Evolutionary conservation across 1,139 yeast genomes (phyloP).

Genomic region (Geotrichum armillariae): DNA sequence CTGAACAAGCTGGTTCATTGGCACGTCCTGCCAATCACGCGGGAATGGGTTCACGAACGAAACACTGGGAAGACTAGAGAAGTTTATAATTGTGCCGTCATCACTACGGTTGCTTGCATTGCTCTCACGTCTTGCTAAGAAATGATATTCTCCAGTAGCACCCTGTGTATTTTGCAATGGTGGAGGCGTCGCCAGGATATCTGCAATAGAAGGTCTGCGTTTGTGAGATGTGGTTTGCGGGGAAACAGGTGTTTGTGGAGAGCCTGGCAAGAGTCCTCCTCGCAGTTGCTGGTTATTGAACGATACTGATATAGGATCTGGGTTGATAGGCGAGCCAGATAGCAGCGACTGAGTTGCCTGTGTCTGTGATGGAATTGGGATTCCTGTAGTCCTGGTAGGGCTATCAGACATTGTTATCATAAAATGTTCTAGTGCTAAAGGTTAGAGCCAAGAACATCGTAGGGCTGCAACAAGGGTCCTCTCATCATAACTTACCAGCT

Average conservation of each 20-base stretch:
- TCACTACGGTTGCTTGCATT: constrained; percentile 22
- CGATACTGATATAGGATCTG: neutral
- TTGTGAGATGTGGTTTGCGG: constrained; percentile 17
- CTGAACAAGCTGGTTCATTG: constrained; percentile 72
- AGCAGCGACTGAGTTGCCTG: neutral
- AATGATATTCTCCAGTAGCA: constrained; percentile 22
- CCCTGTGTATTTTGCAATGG: too few species aligned
- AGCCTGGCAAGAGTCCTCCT: constrained; percentile 3
- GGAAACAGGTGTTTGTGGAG: constrained; percentile 12
- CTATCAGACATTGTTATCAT: constrained; percentile 6
- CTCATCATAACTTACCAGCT: too few species aligned
- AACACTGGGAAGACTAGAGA: constrained; percentile 19
- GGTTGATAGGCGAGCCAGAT: neutral
- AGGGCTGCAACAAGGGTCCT: too few species aligned
- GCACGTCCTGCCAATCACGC: constrained; percentile 72
- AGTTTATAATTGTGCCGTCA: constrained; percentile 23
- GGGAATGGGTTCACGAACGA: constrained; percentile 31
- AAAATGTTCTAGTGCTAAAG: neutral
- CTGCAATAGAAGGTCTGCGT: constrained; percentile 60
- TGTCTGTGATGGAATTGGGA: neutral
- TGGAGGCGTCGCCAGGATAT: constrained; percentile 81
- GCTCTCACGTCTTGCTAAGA: constrained; percentile 17
- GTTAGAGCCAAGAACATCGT: too few species aligned
- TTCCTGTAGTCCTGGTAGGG: neutral
- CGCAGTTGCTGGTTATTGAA: neutral